phyloP scores from a whole-genome alignment of 768 basidiomycete species.

The Pleurotus citrinopileatus region DNA sequence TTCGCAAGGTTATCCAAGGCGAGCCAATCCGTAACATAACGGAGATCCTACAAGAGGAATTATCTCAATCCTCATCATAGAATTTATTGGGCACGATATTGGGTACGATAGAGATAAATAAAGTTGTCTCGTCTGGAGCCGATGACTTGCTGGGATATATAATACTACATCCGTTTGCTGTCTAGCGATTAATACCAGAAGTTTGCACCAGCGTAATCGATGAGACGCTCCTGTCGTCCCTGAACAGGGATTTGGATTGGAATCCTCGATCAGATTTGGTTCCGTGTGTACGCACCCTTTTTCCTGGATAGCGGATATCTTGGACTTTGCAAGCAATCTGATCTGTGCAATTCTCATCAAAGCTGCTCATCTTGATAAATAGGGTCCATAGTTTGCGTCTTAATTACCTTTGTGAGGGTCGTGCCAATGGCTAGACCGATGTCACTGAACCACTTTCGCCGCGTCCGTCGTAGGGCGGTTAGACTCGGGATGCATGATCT shows the following conservation, averaged over 20 bases:
- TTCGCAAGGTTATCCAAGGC: conserved; percentile 80
- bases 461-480: no score
- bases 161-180: no score
- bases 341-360: background rate
- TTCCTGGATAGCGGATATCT: conserved; percentile 1
- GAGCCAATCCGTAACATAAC: conserved; percentile 71
- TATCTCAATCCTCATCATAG: conserved; percentile 28
- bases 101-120: no score
- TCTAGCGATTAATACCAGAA: no score
- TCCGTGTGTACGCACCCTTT: conserved; percentile 3
- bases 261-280: conserved; percentile 9
- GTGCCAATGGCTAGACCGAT: no score
- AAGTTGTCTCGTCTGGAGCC: no score
- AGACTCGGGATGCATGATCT: no score
- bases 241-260: background rate
- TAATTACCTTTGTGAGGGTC: no score
- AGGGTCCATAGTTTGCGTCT: conserved; percentile 1
- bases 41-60: conserved; percentile 62
- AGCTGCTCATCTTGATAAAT: conserved; percentile 5
- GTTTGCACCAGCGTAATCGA: no score
- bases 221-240: background rate
- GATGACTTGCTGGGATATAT: no score
- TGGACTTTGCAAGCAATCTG: conserved; percentile 10
- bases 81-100: background rate
- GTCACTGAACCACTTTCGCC: no score